Base-by-base conservation (phyloP, 176 grass and related monocot genomes). In the Oryza punctata region DNA sequence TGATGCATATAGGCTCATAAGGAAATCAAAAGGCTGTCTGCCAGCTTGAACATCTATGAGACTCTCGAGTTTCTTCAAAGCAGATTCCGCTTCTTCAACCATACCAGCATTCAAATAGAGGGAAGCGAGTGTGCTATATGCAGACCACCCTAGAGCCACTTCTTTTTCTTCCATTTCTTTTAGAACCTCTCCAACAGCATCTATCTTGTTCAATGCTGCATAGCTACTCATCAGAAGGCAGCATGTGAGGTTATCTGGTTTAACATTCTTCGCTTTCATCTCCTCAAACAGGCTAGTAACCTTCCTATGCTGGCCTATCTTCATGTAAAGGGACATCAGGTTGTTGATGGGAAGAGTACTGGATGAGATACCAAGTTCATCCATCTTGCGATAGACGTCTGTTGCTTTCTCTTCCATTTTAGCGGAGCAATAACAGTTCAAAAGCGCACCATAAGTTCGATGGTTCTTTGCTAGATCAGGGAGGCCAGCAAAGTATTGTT, bases 141-240 rank as follows among this genome's bases (percentile, higher is more conserved):
- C 78, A 16, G 88, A 87, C 94, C 94, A 94, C 35, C 70, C 74
- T 57, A 88, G 49, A 71, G 29, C 12, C 44, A 89, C 79, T 49
- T 50, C 35, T 41, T 60, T 80, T 67, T 87, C 88, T 70, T 65
- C 75, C 63, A 88, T 87, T 87, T 97, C 94, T 72, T 72, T 88
- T n/a, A 91, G 19, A 79, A 97, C 81, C 73, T 65, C 73, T 87
- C 94, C 94, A 35, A 97, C 82, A 24, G 65, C 67, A 24, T 87
- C 92, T 16, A 85, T 85, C 66, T 92, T 89, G 67, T 83, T 82
- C 47, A 88, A 59, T 82, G 90, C 76, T 52, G 86, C 88, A 61
- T 87, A 92, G 69, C 85, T 89, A 60, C 84, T 92, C 88, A 94
- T 92, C 29, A 97, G 70, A 59, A 97, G 80, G 71, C 90, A 94